Percentiles rank a stretch among this genome's conserved stretches.
phyloP scores from a whole-genome alignment of 345 rosid genomes.

The Reutealis trisperma region DNA sequence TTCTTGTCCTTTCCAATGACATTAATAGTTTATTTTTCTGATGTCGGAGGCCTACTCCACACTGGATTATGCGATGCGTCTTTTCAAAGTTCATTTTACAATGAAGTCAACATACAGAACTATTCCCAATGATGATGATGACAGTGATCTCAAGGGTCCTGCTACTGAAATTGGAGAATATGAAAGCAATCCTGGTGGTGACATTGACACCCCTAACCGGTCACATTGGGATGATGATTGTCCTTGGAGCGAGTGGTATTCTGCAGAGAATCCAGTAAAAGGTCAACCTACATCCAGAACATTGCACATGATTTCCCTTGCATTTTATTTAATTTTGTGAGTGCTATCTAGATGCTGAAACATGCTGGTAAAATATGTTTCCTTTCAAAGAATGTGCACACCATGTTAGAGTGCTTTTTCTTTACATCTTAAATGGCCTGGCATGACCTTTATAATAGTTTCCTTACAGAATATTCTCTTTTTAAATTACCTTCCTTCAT shows the following conservation, averaged over 20 bases:
- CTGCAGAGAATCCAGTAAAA: slow-evolving; percentile 88
- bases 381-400: neutral
- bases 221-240: slow-evolving; percentile 95
- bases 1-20: slow-evolving; percentile 8
- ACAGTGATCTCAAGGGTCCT: slow-evolving; percentile 48
- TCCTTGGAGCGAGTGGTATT: slow-evolving; percentile 99
- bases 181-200: slow-evolving; percentile 44
- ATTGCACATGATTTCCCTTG: neutral
- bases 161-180: slow-evolving; percentile 55
- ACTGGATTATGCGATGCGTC: slow-evolving; percentile 66
- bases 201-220: slow-evolving; percentile 49
- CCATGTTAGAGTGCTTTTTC: neutral
- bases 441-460: neutral
- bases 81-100: slow-evolving; percentile 65
- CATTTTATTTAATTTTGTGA: neutral
- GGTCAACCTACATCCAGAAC: slow-evolving; percentile 41
- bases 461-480: neutral
- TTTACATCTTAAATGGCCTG: neutral
- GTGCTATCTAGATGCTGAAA: neutral
- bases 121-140: slow-evolving; percentile 63
- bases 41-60: slow-evolving; percentile 74
- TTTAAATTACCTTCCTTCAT: neutral
- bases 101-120: slow-evolving; percentile 93
- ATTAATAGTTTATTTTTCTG: slow-evolving; percentile 16
- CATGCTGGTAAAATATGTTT: neutral